Conservation (phyloP, 768 basidiomycete genomes). For the Chalciporus sphaerocephalus region DNA sequence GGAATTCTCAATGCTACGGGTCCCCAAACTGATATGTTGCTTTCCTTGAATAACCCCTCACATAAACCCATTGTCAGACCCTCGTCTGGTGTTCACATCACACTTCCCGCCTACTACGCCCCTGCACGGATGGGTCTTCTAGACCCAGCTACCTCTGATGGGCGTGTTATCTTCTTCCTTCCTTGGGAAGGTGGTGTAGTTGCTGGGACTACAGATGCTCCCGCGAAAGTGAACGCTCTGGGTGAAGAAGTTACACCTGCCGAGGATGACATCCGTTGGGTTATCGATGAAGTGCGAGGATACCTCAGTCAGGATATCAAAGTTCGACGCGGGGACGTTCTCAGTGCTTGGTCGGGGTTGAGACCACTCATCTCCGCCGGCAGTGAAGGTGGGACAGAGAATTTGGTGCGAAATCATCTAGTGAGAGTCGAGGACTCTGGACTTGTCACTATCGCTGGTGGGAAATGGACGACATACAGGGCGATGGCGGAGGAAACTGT, state of each 20-base stretch:
- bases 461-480: constrained; percentile 98
- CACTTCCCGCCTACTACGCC: constrained; percentile 94
- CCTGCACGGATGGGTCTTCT: constrained; percentile 93
- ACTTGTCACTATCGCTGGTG: constrained; percentile 90
- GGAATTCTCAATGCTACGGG: constrained; percentile 97
- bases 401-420: constrained; percentile 90
- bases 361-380: constrained; percentile 88
- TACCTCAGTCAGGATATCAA: constrained; percentile 92
- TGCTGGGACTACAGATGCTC: constrained; percentile 92
- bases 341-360: constrained; percentile 92
- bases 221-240: constrained; percentile 55
- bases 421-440: constrained; percentile 78
- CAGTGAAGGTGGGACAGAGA: constrained; percentile 68
- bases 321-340: constrained; percentile 89
- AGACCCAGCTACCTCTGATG: constrained; percentile 93
- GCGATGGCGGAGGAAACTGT: constrained; percentile 96
- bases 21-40: constrained; percentile 83
- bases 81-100: constrained; percentile 92
- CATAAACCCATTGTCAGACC: constrained; percentile 89
- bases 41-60: constrained; percentile 70
- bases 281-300: constrained; percentile 85
- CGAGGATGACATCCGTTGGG: constrained; percentile 96
- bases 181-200: constrained; percentile 99
- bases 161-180: constrained; percentile 97
- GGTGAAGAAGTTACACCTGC: constrained; percentile 67